These are phyloP conservation scores for Podospora pseudoanserina DNA, from an alignment of 495 filamentous ascomycete genomes.

Conservation along the genomic window DNA sequence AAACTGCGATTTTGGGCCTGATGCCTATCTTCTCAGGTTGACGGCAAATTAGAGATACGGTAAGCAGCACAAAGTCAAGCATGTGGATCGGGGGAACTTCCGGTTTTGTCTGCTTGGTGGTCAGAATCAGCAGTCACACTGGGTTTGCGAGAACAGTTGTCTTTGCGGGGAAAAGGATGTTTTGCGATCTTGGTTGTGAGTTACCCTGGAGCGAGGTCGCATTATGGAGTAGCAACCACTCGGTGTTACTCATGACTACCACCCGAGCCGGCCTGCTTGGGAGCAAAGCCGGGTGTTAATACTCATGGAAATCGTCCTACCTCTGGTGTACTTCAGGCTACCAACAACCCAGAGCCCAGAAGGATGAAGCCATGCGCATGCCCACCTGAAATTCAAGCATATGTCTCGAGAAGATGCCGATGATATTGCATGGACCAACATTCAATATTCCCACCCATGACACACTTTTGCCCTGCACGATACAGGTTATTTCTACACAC, in stretches of 20 bases:
- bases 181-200: background rate
- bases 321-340: background rate
- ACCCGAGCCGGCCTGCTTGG: background rate
- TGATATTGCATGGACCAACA: background rate
- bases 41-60: too few species aligned
- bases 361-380: background rate
- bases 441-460: background rate
- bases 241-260: background rate
- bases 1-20: too few species aligned
- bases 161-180: background rate
- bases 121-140: background rate
- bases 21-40: too few species aligned
- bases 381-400: background rate
- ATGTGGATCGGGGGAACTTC: background rate
- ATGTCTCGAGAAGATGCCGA: background rate
- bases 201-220: background rate
- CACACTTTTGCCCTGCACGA: background rate
- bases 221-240: background rate
- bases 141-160: background rate
- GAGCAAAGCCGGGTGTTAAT: background rate
- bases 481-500: background rate
- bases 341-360: background rate
- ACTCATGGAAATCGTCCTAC: background rate
- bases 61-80: background rate
- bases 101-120: background rate